Percentiles rank a stretch among this genome's conserved stretches.
Evolutionary conservation across 2,329 filamentous ascomycete species (phyloP).

Genomic region (Fusarium camptoceras): DNA sequence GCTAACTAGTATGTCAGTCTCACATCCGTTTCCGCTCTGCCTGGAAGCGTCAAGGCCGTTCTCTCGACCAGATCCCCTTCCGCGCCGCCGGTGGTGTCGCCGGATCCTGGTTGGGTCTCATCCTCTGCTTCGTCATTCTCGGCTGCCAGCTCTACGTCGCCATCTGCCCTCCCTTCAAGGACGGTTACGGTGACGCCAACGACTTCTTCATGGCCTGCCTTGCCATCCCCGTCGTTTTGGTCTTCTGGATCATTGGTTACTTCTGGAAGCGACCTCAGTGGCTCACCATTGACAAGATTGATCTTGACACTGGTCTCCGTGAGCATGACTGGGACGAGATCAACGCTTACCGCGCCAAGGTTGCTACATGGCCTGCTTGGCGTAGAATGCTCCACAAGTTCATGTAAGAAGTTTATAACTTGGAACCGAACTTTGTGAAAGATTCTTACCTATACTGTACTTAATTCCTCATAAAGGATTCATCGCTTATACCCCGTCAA

Average conservation of each 20-base stretch:
- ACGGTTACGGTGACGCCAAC: slow-evolving; percentile 54
- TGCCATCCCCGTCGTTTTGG: slow-evolving; percentile 63
- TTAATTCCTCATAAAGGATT: slow-evolving; percentile 18
- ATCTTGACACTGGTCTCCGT: slow-evolving; percentile 74
- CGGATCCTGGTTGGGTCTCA: slow-evolving; percentile 72
- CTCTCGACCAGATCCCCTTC: slow-evolving; percentile 74
- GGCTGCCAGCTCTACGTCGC: slow-evolving; percentile 65
- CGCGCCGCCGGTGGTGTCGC: slow-evolving; percentile 67
- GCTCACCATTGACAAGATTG: slow-evolving; percentile 69
- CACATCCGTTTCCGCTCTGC: slow-evolving; percentile 76
- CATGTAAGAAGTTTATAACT: not conserved
- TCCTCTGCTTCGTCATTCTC: slow-evolving; percentile 65
- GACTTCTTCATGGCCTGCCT: slow-evolving; percentile 68
- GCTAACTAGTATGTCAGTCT: too few species aligned
- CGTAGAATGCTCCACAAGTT: slow-evolving; percentile 44
- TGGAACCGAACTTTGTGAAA: not conserved
- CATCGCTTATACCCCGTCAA: slow-evolving; percentile 33
- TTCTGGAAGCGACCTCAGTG: slow-evolving; percentile 74
- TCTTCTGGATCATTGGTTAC: slow-evolving; percentile 68
- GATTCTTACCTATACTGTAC: slow-evolving; percentile 4
- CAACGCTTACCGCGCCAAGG: slow-evolving; percentile 62
- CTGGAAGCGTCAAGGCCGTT: slow-evolving; percentile 68
- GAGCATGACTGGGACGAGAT: slow-evolving; percentile 73
- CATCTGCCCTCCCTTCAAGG: slow-evolving; percentile 53
- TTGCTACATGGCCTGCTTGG: slow-evolving; percentile 64